These are phyloP conservation scores for Aspergillus fumigatiaffinis DNA, from an alignment of 2,329 filamentous ascomycete genomes.

Conservation along the genomic window DNA sequence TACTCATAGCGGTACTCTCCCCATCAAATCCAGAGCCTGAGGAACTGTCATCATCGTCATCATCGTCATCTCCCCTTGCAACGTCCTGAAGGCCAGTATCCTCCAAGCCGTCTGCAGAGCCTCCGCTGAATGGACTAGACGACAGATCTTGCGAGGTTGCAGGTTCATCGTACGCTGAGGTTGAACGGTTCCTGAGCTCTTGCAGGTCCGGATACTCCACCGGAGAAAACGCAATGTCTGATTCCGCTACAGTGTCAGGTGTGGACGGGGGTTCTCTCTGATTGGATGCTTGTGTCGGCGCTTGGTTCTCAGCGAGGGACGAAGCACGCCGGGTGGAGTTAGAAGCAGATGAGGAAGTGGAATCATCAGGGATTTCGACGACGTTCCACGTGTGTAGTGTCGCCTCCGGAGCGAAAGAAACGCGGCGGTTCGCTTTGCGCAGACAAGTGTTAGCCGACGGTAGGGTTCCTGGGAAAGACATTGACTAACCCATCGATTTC, in stretches of 20 bases:
- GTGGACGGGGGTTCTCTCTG: constrained; percentile 59
- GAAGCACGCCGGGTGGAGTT: constrained; percentile 74
- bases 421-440: constrained; percentile 69
- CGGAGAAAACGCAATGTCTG: constrained; percentile 56
- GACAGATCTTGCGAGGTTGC: constrained; percentile 66
- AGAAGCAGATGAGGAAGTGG: constrained; percentile 69
- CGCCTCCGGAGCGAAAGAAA: constrained; percentile 95
- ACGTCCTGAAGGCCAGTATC: constrained; percentile 38
- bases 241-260: constrained; percentile 57
- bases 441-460: constrained; percentile 14
- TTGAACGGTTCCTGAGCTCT: constrained; percentile 48
- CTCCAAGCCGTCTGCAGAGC: constrained; percentile 45
- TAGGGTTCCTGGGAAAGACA: not conserved
- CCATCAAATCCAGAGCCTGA: constrained; percentile 53
- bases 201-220: constrained; percentile 63
- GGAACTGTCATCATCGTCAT: constrained; percentile 41
- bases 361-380: constrained; percentile 82
- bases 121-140: constrained; percentile 72
- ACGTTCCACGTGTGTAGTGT: constrained; percentile 97
- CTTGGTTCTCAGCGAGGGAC: constrained; percentile 42
- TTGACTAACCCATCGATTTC: constrained; percentile 69
- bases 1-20: constrained; percentile 75
- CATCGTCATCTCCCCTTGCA: constrained; percentile 43
- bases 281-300: constrained; percentile 39
- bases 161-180: constrained; percentile 48